Base-by-base conservation (phyloP, 2,329 filamentous ascomycete species). In the Paraphaeosphaeria minitans region DNA sequence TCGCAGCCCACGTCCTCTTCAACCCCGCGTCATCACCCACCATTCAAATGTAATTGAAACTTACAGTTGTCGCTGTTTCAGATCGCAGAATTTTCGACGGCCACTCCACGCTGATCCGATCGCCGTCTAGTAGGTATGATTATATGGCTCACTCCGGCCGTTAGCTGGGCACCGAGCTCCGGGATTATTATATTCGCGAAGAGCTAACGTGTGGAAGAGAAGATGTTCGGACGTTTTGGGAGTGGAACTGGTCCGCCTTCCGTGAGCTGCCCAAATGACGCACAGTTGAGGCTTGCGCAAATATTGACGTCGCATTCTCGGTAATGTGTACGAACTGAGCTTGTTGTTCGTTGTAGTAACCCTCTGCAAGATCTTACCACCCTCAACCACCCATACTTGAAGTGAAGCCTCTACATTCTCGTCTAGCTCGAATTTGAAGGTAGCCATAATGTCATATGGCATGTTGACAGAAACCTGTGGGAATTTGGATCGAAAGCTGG, bases 191-290 rank as follows among this genome's bases (percentile, higher is more conserved):
- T 49, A 4, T 45, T 48, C 4, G 55, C 29, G 21, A 29, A 43
- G 16, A 19, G 49, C 13, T 24, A 10, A 7, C 24, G 41, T 13
- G 21, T 42, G 7, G 16, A 42, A 2, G 19, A 37, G 3, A 62
- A 50, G n/a, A 53, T 21, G 29, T 62, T 62, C 5, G 45, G 51
- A 24, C 53, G 53, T n/a, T 24, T 22, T 21, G 57, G 60, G 12
- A 63, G 37, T 29, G 60, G 33, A 22, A 63, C 27, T 14, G 60
- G 60, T 10, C 57, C 60, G 16, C 57, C 57, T 48, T 63, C 60
- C 3, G 56, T 62, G 22, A 62, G 41, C 31, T 62, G 60, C 1
- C 60, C 60, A 37, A 60, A 63, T 5, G 55, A 58, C n/a, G 60
- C 60, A 37, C 60, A 52, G 27, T 60, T 63, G 35, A 60, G 29